These are phyloP conservation scores for Dothideomycetidae sp. DNA, from an alignment of 2,329 filamentous ascomycete species.

Conservation along the genomic window DNA sequence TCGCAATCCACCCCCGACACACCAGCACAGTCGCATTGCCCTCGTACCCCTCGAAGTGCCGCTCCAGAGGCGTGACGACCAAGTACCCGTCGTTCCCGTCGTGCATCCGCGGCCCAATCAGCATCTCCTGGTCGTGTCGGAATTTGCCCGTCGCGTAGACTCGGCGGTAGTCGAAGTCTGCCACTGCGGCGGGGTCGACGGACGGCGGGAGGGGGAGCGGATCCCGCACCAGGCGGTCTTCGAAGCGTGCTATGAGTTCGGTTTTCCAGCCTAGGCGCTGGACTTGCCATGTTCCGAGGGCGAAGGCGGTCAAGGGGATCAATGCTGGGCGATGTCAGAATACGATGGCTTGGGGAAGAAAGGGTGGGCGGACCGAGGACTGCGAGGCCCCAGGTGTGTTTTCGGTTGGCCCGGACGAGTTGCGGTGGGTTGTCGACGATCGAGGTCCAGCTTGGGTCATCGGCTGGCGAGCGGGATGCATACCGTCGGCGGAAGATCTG, in stretches of 20 bases:
- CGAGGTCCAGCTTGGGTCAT: constrained; percentile 68
- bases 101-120: constrained; percentile 76
- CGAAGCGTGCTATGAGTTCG: constrained; percentile 75
- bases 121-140: constrained; percentile 87
- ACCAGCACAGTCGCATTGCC: constrained; percentile 59
- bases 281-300: constrained; percentile 88
- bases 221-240: constrained; percentile 75
- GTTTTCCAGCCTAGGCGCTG: constrained; percentile 89
- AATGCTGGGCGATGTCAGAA: constrained; percentile 38
- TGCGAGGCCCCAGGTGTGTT: constrained; percentile 67
- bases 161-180: constrained; percentile 83
- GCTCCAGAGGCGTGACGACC: constrained; percentile 81
- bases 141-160: constrained; percentile 62
- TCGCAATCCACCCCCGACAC: constrained; percentile 83
- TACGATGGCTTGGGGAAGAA: background rate
- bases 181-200: constrained; percentile 66
- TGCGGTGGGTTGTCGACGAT: constrained; percentile 74
- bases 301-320: constrained; percentile 83
- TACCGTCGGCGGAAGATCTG: constrained; percentile 19
- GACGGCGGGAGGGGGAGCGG: constrained; percentile 74
- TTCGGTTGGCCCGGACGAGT: constrained; percentile 59
- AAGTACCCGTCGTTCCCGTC: constrained; percentile 85
- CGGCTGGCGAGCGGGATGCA: constrained; percentile 42
- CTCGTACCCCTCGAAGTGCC: constrained; percentile 27
- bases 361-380: constrained; percentile 45